Percentiles rank a stretch among this genome's conserved stretches.
Conservation (phyloP, 345 rosid genomes). For the Eucalyptus coolabah region DNA sequence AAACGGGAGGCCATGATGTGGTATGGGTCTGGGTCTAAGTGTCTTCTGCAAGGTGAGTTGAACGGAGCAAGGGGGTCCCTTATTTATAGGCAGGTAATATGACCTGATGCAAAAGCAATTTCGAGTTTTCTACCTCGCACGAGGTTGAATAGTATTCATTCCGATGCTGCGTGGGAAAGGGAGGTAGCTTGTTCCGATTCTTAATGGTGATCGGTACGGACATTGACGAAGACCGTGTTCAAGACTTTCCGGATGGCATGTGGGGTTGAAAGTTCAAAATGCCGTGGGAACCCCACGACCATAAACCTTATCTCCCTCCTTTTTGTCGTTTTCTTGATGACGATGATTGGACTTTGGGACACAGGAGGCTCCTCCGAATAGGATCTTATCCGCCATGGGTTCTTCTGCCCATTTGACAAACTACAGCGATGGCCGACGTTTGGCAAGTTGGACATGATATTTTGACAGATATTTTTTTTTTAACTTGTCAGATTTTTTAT, state of each 20-base stretch:
- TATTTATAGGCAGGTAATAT: not conserved
- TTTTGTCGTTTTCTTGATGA: not conserved
- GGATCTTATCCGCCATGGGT: not conserved
- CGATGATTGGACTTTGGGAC: not conserved
- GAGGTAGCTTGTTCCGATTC: not conserved
- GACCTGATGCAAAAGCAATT: not conserved
- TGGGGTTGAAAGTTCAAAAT: not conserved
- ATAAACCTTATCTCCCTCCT: not conserved
- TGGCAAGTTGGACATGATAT: not conserved
- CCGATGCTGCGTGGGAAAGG: not conserved
- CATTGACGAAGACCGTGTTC: not conserved
- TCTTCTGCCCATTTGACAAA: not conserved
- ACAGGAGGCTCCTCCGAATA: not conserved
- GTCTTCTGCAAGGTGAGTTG: not conserved
- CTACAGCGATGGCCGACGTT: not conserved
- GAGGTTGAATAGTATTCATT: not conserved
- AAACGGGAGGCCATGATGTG: not conserved
- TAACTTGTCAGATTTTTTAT: too few relatives aligned
- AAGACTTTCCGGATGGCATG: not conserved
- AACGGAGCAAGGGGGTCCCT: not conserved
- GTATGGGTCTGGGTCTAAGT: not conserved
- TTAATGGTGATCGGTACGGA: not conserved
- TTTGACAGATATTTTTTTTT: too few relatives aligned
- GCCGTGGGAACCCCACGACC: not conserved
- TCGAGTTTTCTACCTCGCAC: not conserved